Percentiles rank a stretch among this genome's conserved stretches.
Conservation (phyloP, 768 basidiomycete genomes). For the Collybia mongolica region DNA sequence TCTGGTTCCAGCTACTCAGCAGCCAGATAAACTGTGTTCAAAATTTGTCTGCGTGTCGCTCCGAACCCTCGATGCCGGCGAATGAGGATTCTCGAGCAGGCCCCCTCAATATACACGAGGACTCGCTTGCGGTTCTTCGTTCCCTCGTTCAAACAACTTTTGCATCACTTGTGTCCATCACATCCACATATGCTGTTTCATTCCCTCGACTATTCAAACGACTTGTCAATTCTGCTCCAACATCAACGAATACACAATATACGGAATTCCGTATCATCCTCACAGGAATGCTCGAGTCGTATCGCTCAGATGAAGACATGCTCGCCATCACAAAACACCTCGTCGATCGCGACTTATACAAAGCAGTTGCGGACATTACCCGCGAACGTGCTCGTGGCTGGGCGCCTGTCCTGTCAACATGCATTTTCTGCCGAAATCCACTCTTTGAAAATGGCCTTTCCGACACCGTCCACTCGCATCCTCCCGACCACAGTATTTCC, state of each 20-base stretch:
- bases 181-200: conserved; percentile 75
- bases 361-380: conserved; percentile 59
- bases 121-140: conserved; percentile 55
- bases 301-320: conserved; percentile 90
- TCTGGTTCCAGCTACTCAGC: conserved; percentile 86
- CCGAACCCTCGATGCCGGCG: conserved; percentile 7
- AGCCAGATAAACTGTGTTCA: conserved; percentile 83
- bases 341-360: conserved; percentile 79
- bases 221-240: conserved; percentile 72
- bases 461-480: conserved; percentile 8
- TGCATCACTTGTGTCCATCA: conserved; percentile 78
- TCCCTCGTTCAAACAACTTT: conserved; percentile 84
- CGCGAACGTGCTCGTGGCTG: conserved; percentile 63
- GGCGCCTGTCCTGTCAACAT: conserved; percentile 48
- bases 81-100: not conserved
- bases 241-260: conserved; percentile 67
- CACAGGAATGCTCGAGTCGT: conserved; percentile 94
- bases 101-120: conserved; percentile 13
- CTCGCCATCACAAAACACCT: conserved; percentile 81
- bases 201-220: conserved; percentile 93
- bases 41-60: conserved; percentile 48
- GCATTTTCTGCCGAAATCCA: conserved; percentile 51
- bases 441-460: conserved; percentile 24
- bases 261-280: conserved; percentile 90
- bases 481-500: conserved; percentile 12